A percentile compares a stretch with the other conserved stretches of the same genome.
Conservation (phyloP, 495 filamentous ascomycete genomes). For the Penicillium desertorum region DNA sequence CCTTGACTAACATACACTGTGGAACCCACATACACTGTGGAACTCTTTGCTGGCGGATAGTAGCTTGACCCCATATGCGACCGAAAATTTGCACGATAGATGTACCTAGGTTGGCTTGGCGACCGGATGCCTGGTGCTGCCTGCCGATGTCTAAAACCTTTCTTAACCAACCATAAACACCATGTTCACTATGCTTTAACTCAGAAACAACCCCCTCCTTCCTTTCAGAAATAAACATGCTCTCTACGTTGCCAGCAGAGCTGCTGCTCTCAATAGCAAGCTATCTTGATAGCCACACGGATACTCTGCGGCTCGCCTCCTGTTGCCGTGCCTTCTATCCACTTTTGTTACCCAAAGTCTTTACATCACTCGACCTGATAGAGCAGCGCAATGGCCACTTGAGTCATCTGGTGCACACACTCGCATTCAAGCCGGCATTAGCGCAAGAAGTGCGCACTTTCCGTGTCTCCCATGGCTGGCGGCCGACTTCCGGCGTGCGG, state of each 20-base stretch:
- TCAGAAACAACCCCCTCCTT: too few species aligned
- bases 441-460: background rate
- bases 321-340: conserved; percentile 2
- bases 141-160: too few species aligned
- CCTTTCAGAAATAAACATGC: background rate
- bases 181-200: too few species aligned
- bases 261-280: background rate
- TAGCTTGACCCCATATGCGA: too few species aligned
- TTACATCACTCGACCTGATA: conserved; percentile 4
- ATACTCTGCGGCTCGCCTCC: conserved; percentile 2
- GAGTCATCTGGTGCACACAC: background rate
- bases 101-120: too few species aligned
- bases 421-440: background rate
- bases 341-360: conserved; percentile 5
- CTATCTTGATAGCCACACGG: background rate
- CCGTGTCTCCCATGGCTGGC: background rate
- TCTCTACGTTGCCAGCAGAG: background rate
- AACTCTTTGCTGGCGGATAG: too few species aligned
- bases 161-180: too few species aligned
- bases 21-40: too few species aligned
- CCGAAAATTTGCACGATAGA: too few species aligned
- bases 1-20: too few species aligned
- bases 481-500: background rate
- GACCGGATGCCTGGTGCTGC: too few species aligned
- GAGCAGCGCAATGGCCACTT: background rate